These are phyloP conservation scores for Phyllosticta capitalensis DNA, from an alignment of 2,329 filamentous ascomycete species.

Conservation along the genomic window DNA sequence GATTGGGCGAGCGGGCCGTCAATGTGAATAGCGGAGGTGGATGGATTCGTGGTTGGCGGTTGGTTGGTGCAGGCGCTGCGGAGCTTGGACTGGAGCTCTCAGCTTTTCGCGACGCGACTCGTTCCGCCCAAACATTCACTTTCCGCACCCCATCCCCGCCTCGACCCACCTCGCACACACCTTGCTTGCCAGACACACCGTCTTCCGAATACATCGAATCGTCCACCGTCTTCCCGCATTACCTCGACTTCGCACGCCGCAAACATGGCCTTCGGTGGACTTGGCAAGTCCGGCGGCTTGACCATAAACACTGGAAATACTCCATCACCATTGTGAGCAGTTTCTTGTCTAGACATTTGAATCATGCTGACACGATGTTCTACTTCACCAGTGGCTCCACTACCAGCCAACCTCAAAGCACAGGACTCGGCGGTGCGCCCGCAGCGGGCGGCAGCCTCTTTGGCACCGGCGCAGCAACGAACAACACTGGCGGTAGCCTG, in stretches of 20 bases:
- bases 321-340: conserved; percentile 17
- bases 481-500: conserved; percentile 16
- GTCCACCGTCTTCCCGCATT: not conserved
- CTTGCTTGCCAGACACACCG: not conserved
- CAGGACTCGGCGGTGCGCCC: not conserved
- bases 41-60: not conserved
- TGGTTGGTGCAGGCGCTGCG: conserved; percentile 8
- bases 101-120: conserved; percentile 10
- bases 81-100: conserved; percentile 8
- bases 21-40: not conserved
- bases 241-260: not conserved
- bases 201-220: not conserved
- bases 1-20: too few species aligned
- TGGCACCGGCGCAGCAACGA: conserved; percentile 14
- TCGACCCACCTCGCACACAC: not conserved
- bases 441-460: conserved; percentile 18
- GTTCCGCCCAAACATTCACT: conserved; percentile 6
- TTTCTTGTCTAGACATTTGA: not conserved
- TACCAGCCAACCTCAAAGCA: conserved; percentile 13
- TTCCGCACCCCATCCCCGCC: not conserved
- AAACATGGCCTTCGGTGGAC: conserved; percentile 27
- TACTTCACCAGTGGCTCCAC: conserved; percentile 9
- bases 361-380: not conserved
- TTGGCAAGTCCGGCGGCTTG: conserved; percentile 41
- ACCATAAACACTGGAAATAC: conserved; percentile 51